Evolutionary conservation across 345 rosid genomes (phyloP), one percentile per base, ranked within the genome.

Genomic region (Populus simonii): DNA sequence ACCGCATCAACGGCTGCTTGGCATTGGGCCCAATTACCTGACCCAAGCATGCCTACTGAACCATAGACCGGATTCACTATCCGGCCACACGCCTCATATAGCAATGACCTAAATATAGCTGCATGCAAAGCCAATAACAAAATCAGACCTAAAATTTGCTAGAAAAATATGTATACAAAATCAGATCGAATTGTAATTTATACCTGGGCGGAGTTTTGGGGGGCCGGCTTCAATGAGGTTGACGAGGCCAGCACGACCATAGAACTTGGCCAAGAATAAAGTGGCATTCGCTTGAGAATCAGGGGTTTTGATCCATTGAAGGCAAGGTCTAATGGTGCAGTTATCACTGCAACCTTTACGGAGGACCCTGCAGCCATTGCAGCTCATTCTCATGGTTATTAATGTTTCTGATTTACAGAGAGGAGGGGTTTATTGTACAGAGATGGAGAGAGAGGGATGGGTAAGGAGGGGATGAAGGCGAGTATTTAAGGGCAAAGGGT

Each of bases 1-100:
- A 92, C 89, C 0, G 87, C 85, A 18, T 92, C 90, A 57, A 90
- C 91, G 35, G 80, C 83, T 18, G 83, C 68, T 47, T 80, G 78
- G 63, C 82, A 80, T 5, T 74, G 78, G 73, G 55, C 63, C 82
- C 82, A 80, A 41, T 75, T 74, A 6, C 82, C 82, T 9, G 82
- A 68, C 78, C 82, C 74, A n/a, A 80, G 78, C 43, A 80, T 20
- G 5, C 82, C 82, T 5, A 74, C 82, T 12, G 82, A 80, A 1
- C 82, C 82, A 18, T 38, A 33, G 11, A 80, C 78, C 2, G 82
- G 82, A 43, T 80, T 80, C 75, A 80, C 82, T 61, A 80, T 74
- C 66, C 82, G 17, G 4, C 82, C 82, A 70, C 82, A 80, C 8
- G 82, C 82, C 33, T 80, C 82, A 20, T 80, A 80, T 36, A 80